phyloP scores from a whole-genome alignment of 257 asterid genomes.

The Rhazya stricta region DNA sequence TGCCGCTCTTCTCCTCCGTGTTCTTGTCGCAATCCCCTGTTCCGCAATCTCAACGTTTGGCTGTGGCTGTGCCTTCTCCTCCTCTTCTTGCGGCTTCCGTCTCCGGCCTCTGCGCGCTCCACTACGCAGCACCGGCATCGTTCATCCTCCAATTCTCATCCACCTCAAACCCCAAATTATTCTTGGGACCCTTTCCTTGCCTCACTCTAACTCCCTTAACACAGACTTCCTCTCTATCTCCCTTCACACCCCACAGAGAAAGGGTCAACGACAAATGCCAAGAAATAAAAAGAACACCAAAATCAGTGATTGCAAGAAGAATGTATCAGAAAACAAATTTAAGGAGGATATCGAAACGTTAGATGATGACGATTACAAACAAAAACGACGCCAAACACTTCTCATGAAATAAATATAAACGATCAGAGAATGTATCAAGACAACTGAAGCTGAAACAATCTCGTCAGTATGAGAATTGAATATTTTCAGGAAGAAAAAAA shows the following conservation, averaged over 20 bases:
- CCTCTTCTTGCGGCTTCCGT: conserved; percentile 18
- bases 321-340: not conserved
- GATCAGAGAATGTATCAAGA: conserved; percentile 28
- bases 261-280: not conserved
- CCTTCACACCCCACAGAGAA: not conserved
- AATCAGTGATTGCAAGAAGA: not conserved
- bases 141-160: conserved; percentile 66
- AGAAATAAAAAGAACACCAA: not conserved
- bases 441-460: conserved; percentile 14
- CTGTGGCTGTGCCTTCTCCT: conserved; percentile 13
- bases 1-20: conserved; percentile 54
- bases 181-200: not conserved
- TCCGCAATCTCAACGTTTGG: conserved; percentile 30
- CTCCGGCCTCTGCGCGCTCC: conserved; percentile 74
- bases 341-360: not conserved
- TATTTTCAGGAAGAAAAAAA: conserved; percentile 4
- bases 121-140: conserved; percentile 76
- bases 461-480: conserved; percentile 20
- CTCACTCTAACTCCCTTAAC: not conserved
- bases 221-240: not conserved
- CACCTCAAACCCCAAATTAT: conserved; percentile 13
- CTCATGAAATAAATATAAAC: conserved; percentile 12
- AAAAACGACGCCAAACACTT: not conserved
- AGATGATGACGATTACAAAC: conserved; percentile 1
- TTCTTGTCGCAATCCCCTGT: conserved; percentile 54